Evolutionary conservation across 345 rosid species (phyloP), one percentile per base, ranked within the genome.

Genomic region (Erodium maritimum): DNA sequence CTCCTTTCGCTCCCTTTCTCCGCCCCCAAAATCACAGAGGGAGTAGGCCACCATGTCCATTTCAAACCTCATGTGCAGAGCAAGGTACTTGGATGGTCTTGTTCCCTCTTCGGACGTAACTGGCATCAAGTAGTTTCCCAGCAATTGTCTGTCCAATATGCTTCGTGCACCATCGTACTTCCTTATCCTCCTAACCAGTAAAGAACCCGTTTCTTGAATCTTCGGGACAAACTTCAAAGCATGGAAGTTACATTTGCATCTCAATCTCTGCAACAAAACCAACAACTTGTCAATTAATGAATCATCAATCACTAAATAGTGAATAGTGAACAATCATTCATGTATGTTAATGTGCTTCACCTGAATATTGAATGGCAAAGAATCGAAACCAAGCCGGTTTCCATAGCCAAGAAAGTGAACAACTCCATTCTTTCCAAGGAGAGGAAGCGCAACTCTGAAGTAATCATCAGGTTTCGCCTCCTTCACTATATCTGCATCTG

Each of bases 41-140:
- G 94, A 93, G 69, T 93, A 93, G 37, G 96, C 99, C 63, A 88
- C 87, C 96, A 93, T 93, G 69, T 93, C 99, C 70, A 72, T 87
- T 76, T 93, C 96, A 64, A 88, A 93, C 69, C 96, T 79, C 72
- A 93, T 67, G 69, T 93, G 99, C 56, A 91, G 71, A 57, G 95
- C 96, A 63, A 91, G 90, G 63, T 82, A 91, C 67, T 59, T 80
- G 1, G 76, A 64, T 33, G 73, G 69, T 18, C 75, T 70, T 64
- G 53, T 68, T 25, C 64, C 65, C 61, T 54, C 61, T 67, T 58
- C 65, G 4, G 67, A 66, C 18, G 73, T 56, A 58, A 55, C 57
- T 0, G 65, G 75, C 51, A 75, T 67, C 60, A 71, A 80, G 59
- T 75, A 80, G 59, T 75, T 76, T 52, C 90, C 93, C 2, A 88